Percentiles rank a stretch among this genome's conserved stretches.
Evolutionary conservation across 2,329 filamentous ascomycete species (phyloP).

Genomic region (Xylaria polymorpha): DNA sequence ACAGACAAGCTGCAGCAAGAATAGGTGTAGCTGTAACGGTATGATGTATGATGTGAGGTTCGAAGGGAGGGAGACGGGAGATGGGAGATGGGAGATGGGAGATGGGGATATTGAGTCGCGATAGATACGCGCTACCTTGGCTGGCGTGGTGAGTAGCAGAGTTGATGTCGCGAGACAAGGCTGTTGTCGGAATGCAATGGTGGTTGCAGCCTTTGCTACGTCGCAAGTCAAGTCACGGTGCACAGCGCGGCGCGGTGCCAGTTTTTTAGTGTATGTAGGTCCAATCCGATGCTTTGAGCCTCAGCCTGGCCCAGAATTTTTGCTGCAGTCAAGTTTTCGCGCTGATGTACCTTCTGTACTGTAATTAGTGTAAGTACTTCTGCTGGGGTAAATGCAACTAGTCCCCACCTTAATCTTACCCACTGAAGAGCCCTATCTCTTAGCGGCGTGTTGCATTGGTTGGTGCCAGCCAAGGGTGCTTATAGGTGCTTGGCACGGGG

Average conservation of each 20-base stretch:
- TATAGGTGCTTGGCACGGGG: slow-evolving; percentile 5
- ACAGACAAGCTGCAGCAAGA: not conserved
- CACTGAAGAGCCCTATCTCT: slow-evolving; percentile 3
- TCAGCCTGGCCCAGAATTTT: slow-evolving; percentile 6
- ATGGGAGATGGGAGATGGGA: no score
- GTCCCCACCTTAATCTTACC: slow-evolving; percentile 8
- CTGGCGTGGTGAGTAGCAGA: not conserved
- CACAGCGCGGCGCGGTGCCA: slow-evolving; percentile 10
- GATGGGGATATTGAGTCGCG: not conserved
- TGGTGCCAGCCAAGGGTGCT: slow-evolving; percentile 6
- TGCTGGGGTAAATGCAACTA: not conserved
- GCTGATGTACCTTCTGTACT: not conserved
- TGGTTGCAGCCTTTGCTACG: not conserved
- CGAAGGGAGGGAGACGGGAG: not conserved
- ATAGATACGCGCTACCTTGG: not conserved
- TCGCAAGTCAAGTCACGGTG: slow-evolving; percentile 16
- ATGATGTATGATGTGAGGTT: no score
- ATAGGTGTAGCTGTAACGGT: not conserved
- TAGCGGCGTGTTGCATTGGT: slow-evolving; percentile 22
- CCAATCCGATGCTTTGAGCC: not conserved
- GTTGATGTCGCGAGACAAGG: not conserved
- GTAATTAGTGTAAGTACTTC: not conserved
- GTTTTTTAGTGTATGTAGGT: slow-evolving; percentile 5
- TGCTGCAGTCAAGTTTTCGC: not conserved
- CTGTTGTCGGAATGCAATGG: not conserved